phyloP scores from a whole-genome alignment of 2,329 filamentous ascomycete species.

The Neofusicoccum sp. region DNA sequence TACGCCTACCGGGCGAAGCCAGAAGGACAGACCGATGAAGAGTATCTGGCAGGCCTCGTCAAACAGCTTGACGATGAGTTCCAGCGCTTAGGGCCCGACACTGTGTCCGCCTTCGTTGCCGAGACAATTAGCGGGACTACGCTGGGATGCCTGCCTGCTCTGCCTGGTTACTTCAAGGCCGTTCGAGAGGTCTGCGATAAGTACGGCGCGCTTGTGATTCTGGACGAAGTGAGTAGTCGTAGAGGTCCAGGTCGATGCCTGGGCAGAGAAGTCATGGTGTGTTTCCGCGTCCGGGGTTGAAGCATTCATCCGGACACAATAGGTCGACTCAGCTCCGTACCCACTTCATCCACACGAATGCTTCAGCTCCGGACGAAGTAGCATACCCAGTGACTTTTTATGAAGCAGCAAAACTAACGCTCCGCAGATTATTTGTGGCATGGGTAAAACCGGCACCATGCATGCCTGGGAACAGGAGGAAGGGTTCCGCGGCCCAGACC shows the following conservation, averaged over 20 bases:
- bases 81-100: constrained; percentile 48
- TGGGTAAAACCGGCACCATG: constrained; percentile 33
- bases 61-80: constrained; percentile 39
- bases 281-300: too few species aligned
- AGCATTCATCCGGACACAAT: too few species aligned
- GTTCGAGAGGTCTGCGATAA: constrained; percentile 58
- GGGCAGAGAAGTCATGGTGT: too few species aligned
- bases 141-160: constrained; percentile 55
- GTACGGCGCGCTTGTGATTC: constrained; percentile 58
- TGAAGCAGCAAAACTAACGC: too few species aligned
- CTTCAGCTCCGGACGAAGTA: too few species aligned
- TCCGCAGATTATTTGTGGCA: constrained; percentile 38
- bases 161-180: constrained; percentile 58
- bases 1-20: constrained; percentile 42
- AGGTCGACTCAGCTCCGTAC: too few species aligned
- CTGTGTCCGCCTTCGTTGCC: constrained; percentile 53
- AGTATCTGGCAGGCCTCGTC: constrained; percentile 46
- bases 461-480: constrained; percentile 32
- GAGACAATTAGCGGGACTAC: constrained; percentile 56
- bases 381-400: too few species aligned
- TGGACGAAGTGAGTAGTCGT: constrained; percentile 43
- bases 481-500: constrained; percentile 13
- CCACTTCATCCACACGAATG: too few species aligned
- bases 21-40: constrained; percentile 40
- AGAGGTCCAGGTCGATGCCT: too few species aligned